Base-by-base conservation (phyloP, 176 grass and related monocot genomes). In the Oryza rufipogon region DNA sequence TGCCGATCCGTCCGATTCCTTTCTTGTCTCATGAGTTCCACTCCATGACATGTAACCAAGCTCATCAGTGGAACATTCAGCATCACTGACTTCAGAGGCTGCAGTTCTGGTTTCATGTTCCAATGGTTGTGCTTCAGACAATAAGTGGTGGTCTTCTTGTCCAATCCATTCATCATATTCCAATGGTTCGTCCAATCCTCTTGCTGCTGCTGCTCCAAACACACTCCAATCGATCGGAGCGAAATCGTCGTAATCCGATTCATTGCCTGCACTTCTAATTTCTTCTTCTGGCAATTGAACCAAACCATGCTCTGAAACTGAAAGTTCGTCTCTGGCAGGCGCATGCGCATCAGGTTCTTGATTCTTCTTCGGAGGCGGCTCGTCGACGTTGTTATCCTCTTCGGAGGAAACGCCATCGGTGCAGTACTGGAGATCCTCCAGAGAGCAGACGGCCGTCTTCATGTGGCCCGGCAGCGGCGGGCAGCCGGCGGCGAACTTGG, bases 361-460 rank as follows among this genome's bases (percentile, higher is more conserved):
- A 63, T 70, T 33, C 19, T 26, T 44, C 25, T 26, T 33, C 13
- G 7, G 64, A 77, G 72, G 17, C 33, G 72, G 17, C 33, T 91
- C 74, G 19, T 84, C 38, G 6, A 38, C 9, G 3, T 36, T 66
- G 48, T 32, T 28, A 11, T 80, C 73, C 9, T 85, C 75, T 2
- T 88, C 61, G 6, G 86, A 80, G 9, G 74, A 81, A 41, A 19
- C 4, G 49, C 85, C 75, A 44, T 83, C 61, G 1, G 47, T 6
- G 42, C 78, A 83, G 84, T 83, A 95, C 14, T 88, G 93, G 44
- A 98, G 83, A 78, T 98, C 96, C 46, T 94, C 93, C 87, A 98
- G 86, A 2, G 71, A n/a, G 66, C 77, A 86, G 33, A 98, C 44
- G 5, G 75, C 66, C 0, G 82, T 75, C 82, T 86, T 94, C 96